Conservation (phyloP, 371 early-diverging fungal species). For the Rhizopus delemar region DNA sequence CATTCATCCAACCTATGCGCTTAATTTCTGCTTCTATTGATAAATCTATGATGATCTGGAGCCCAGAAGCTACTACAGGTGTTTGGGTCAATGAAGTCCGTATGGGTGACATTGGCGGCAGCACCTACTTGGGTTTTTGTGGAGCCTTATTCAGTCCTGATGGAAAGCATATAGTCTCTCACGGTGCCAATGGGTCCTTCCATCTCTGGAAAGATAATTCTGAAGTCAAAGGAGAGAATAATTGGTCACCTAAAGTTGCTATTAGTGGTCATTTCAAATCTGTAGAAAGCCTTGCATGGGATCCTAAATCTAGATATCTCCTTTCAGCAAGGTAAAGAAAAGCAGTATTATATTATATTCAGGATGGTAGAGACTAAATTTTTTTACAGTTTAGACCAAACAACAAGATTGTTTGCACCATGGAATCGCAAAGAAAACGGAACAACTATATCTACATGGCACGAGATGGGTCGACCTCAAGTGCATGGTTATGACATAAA, state of each 20-base stretch:
- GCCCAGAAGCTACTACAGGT: conserved; percentile 76
- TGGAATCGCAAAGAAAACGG: conserved; percentile 56
- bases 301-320: conserved; percentile 73
- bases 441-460: conserved; percentile 66
- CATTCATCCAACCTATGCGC: conserved; percentile 66
- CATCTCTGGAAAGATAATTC: conserved; percentile 77
- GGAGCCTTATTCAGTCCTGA: conserved; percentile 76
- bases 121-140: conserved; percentile 76
- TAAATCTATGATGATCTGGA: conserved; percentile 92
- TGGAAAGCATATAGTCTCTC: conserved; percentile 70
- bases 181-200: conserved; percentile 88
- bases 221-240: conserved; percentile 42
- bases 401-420: conserved; percentile 80
- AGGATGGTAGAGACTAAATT: neutral
- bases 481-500: conserved; percentile 95
- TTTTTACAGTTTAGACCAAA: conserved; percentile 80
- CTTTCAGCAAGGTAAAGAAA: conserved; percentile 63
- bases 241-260: conserved; percentile 72
- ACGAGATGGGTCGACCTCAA: conserved; percentile 94
- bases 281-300: conserved; percentile 83
- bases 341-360: neutral
- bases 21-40: conserved; percentile 91
- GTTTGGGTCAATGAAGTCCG: conserved; percentile 86
- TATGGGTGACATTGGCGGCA: conserved; percentile 91
- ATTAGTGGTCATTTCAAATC: conserved; percentile 79